Conservation (phyloP, 202 grass and related monocot genomes). For the Eragrostis tef region DNA sequence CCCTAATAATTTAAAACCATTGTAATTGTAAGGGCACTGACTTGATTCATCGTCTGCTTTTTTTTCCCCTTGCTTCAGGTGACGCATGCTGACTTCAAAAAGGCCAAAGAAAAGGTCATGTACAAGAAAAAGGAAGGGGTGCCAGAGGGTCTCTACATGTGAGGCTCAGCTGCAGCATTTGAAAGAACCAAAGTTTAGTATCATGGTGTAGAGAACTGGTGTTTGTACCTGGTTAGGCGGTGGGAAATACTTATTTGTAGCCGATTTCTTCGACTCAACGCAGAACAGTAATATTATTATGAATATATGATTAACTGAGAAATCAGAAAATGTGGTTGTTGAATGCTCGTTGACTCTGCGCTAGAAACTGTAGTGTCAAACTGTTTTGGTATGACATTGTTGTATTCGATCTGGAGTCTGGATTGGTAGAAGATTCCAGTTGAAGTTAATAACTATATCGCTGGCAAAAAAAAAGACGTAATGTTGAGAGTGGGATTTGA, state of each 20-base stretch:
- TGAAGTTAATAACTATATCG: no score
- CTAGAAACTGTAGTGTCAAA: no score
- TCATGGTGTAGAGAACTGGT: conserved; percentile 14
- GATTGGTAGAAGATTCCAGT: no score
- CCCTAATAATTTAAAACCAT: not conserved
- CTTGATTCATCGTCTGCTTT: conserved; percentile 13
- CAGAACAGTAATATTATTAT: conserved; percentile 21
- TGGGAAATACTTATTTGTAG: conserved; percentile 9
- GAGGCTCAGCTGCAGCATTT: conserved; percentile 23
- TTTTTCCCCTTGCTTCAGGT: conserved; percentile 58
- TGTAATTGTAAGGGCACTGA: not conserved
- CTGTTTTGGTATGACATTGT: not conserved
- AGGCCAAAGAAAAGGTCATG: conserved; percentile 99
- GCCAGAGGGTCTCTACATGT: conserved; percentile 89
- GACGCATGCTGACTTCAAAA: conserved; percentile 85
- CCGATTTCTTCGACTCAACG: conserved; percentile 10
- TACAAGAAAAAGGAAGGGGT: conserved; percentile 99
- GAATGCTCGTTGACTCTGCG: not conserved
- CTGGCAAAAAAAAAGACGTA: no score
- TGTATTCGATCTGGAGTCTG: not conserved
- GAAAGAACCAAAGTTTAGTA: not conserved
- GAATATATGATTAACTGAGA: not conserved
- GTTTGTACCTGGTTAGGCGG: conserved; percentile 29
- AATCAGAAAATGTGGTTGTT: not conserved
- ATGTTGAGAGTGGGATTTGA: conserved; percentile 78